phyloP scores from a whole-genome alignment of 352 stramenopile genomes.

The Phytophthora syringae region DNA sequence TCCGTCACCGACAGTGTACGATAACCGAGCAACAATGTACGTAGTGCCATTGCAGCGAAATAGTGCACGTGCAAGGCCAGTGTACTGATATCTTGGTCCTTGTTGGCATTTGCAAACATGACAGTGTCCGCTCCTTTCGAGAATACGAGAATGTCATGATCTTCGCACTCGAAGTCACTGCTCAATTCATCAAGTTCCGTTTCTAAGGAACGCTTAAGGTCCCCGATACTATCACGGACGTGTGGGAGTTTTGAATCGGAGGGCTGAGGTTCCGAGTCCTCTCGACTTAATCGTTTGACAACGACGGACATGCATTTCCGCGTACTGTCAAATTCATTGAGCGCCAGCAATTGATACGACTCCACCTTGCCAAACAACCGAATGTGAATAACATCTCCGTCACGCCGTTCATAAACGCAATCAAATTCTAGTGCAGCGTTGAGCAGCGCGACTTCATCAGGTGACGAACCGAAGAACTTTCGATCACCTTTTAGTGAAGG shows the following conservation, averaged over 20 bases:
- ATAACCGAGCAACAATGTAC: constrained; percentile 86
- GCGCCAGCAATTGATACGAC: constrained; percentile 74
- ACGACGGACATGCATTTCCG: constrained; percentile 89
- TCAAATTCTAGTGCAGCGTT: constrained; percentile 84
- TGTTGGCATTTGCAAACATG: constrained; percentile 85
- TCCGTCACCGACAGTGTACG: constrained; percentile 66
- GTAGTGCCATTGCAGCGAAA: constrained; percentile 88
- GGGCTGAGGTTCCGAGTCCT: neutral
- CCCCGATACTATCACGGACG: constrained; percentile 30
- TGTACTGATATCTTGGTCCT: constrained; percentile 78
- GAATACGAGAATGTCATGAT: constrained; percentile 79
- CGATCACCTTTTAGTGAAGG: constrained; percentile 41
- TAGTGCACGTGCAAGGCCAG: constrained; percentile 85
- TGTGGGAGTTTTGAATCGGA: constrained; percentile 5
- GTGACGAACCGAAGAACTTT: constrained; percentile 81
- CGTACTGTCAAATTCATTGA: constrained; percentile 91
- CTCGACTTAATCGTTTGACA: constrained; percentile 53
- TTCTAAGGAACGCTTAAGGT: constrained; percentile 36
- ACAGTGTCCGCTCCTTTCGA: constrained; percentile 91
- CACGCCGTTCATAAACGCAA: constrained; percentile 80
- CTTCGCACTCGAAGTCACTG: constrained; percentile 29
- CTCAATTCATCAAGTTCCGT: constrained; percentile 26
- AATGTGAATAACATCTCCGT: constrained; percentile 78
- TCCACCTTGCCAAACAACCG: constrained; percentile 80
- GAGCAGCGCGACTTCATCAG: constrained; percentile 82